Conservation (phyloP, 331 rosid genomes). For the Rosa hybrid region DNA sequence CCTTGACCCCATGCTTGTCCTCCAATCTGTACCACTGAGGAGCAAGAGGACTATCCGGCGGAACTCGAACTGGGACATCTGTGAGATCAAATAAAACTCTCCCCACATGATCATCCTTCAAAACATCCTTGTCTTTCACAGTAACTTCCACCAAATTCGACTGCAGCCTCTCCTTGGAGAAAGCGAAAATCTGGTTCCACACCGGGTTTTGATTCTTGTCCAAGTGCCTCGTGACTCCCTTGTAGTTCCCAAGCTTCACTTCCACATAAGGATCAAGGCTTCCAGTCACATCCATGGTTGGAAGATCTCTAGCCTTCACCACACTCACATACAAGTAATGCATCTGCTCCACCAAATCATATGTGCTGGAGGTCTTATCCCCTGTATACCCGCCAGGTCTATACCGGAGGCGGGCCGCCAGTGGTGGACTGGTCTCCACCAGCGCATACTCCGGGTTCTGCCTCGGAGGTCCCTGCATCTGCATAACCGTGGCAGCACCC, state of each 20-base stretch:
- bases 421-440: conserved; percentile 78
- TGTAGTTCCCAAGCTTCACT: conserved; percentile 92
- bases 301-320: conserved; percentile 88
- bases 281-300: conserved; percentile 82
- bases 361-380: conserved; percentile 72
- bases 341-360: conserved; percentile 93
- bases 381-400: conserved; percentile 25
- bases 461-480: conserved; percentile 68
- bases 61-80: conserved; percentile 71
- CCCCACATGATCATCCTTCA: conserved; percentile 91
- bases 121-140: conserved; percentile 81
- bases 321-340: conserved; percentile 84
- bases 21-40: conserved; percentile 92
- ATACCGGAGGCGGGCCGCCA: conserved; percentile 67
- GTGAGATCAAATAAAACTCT: conserved; percentile 54
- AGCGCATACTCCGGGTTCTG: conserved; percentile 74
- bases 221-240: conserved; percentile 67
- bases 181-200: conserved; percentile 87
- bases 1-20: conserved; percentile 62
- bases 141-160: conserved; percentile 73
- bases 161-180: conserved; percentile 75
- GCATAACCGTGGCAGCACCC: conserved; percentile 46
- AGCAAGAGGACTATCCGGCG: conserved; percentile 96
- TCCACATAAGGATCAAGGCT: conserved; percentile 95
- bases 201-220: conserved; percentile 87